Evolutionary conservation across 2,329 filamentous ascomycete genomes (phyloP), one percentile per base, ranked within the genome.

Genomic region (Rachicladosporium sp.): DNA sequence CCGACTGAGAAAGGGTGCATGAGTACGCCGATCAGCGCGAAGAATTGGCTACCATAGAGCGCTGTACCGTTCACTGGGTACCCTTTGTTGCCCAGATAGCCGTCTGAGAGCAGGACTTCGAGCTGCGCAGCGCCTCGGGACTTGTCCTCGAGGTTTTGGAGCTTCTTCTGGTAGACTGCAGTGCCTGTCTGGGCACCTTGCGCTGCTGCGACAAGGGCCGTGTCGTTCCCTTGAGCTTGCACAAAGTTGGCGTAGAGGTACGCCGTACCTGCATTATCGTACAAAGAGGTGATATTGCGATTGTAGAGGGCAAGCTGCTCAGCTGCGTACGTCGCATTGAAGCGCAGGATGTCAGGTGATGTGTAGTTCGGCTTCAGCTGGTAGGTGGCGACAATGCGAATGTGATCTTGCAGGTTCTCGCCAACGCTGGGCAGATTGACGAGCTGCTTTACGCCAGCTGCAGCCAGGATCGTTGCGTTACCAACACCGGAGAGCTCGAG

Each of bases 401-500:
- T 40, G 36, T 59, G 57, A 27, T 60, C 57, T 29, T 60, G 57
- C 43, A 74, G 72, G 35, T 70, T 63, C 15, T 66, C 54, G 2
- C 74, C 71, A 0, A 76, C 73, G 2, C 69, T 70, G 0, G 68
- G 66, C 1, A 74, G 52, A 35, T 71, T 61, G 2, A 65, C 58
- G 1, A 69, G 50, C 3, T 69, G 50, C 1, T 66, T 59, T 2
- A 78, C 64, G 1, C 64, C 66, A 0, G 67, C 63, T 11, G 57
- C 58, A 32, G 64, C 51, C 2, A 80, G 63, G 4, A 76, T 49
- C 0, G 60, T 50, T 3, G 60, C 57, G 34, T 65, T 60, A 3
- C 77, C 77, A 31, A 81, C 66, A 0, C 77, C 76, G 0, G 74
- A 78, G 2, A 78, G 59, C 46, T 80, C 76, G n/a, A 73, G 66